Conservation (phyloP, 345 rosid genomes). For the Moricandia arvensis region DNA sequence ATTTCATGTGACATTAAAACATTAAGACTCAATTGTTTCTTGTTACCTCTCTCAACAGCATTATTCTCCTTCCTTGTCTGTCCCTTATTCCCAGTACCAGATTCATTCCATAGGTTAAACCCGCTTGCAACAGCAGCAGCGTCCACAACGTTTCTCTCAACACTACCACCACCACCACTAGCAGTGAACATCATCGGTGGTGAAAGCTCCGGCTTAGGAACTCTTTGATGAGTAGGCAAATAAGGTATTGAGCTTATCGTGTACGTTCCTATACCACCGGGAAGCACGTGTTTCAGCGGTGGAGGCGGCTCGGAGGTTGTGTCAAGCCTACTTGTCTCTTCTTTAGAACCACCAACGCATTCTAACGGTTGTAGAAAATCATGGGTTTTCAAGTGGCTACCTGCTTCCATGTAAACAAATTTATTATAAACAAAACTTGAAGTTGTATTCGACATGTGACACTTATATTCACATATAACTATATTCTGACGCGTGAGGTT, state of each 20-base stretch:
- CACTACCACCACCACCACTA: constrained; percentile 43
- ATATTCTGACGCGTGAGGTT: background rate
- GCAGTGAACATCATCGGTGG: constrained; percentile 37
- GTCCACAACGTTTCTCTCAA: constrained; percentile 59
- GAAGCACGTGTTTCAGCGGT: constrained; percentile 56
- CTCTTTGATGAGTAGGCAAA: constrained; percentile 48
- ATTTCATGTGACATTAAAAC: constrained; percentile 3
- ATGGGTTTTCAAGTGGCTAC: constrained; percentile 64
- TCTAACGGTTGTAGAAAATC: constrained; percentile 78
- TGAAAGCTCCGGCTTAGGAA: constrained; percentile 71
- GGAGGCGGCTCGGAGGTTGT: constrained; percentile 49
- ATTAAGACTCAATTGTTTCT: background rate
- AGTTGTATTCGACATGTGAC: background rate
- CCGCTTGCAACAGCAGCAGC: constrained; percentile 59
- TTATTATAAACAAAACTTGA: background rate
- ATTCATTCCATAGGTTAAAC: constrained; percentile 82
- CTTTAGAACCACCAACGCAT: constrained; percentile 51
- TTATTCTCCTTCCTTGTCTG: constrained; percentile 87
- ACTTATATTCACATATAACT: background rate
- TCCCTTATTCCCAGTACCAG: constrained; percentile 68
- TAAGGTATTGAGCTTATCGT: constrained; percentile 70
- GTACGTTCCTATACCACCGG: constrained; percentile 95
- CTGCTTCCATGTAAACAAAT: constrained; percentile 34
- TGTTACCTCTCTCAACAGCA: constrained; percentile 44
- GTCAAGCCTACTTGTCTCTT: constrained; percentile 43